These are phyloP conservation scores for Candida glucosophila DNA, from an alignment of 1,139 yeast genomes.

Conservation along the genomic window DNA sequence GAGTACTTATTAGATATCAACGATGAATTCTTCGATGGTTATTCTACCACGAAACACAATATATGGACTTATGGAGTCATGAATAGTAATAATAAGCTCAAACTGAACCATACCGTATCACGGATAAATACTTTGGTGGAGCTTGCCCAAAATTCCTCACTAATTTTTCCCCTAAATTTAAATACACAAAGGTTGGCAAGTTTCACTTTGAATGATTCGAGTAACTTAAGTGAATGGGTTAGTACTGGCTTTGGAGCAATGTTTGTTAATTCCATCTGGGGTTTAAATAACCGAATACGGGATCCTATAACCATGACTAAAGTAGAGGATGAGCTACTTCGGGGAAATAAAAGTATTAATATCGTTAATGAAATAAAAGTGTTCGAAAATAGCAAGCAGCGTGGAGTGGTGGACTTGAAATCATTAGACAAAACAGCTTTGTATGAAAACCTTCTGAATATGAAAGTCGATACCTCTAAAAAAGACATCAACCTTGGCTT, in stretches of 20 bases:
- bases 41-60: slow-evolving; percentile 28
- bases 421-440: slow-evolving; percentile 1
- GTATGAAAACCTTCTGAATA: slow-evolving; percentile 1
- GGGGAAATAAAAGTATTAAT: slow-evolving; percentile 21
- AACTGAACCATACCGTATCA: slow-evolving; percentile 16
- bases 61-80: slow-evolving; percentile 35
- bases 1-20: slow-evolving; percentile 43
- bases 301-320: slow-evolving; percentile 20
- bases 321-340: slow-evolving; percentile 21
- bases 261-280: slow-evolving; percentile 32
- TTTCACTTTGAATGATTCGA: slow-evolving; percentile 2
- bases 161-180: slow-evolving; percentile 40
- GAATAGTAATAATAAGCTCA: slow-evolving; percentile 3
- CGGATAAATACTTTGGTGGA: slow-evolving; percentile 41
- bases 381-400: slow-evolving; percentile 4
- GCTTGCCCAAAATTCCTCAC: slow-evolving; percentile 35
- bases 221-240: slow-evolving; percentile 36
- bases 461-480: slow-evolving; percentile 1
- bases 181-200: too few relatives aligned
- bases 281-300: slow-evolving; percentile 19
- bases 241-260: slow-evolving; percentile 19
- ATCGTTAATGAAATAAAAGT: slow-evolving; percentile 26
- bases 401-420: slow-evolving; percentile 2
- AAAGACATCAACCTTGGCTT: slow-evolving; percentile 6
- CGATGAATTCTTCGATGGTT: slow-evolving; percentile 69